Evolutionary conservation across 2,329 filamentous ascomycete genomes (phyloP), one percentile per base, ranked within the genome.

Genomic region (Colletotrichum phormii): DNA sequence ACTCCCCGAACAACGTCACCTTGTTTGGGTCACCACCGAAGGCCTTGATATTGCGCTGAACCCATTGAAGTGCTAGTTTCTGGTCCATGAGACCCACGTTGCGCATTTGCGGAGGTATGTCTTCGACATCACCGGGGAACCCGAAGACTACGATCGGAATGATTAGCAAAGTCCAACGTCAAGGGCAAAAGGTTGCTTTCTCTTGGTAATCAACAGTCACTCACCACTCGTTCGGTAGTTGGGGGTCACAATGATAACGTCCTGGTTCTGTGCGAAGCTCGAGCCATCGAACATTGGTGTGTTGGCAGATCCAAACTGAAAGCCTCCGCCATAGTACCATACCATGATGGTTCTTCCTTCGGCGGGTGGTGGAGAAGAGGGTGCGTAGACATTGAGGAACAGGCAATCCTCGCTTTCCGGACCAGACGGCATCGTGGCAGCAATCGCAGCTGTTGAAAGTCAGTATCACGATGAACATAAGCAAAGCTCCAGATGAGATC

Each of bases 21-120:
- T 88, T 89, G 0, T 80, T 79, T 0, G 89, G 88, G 77, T 92
- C 90, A 1, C 91, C 91, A 1, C 91, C 91, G 76, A 93, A 93
- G 1, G 86, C 83, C 1, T 81, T 85, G 61, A 92, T 91, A 70
- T 92, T 91, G 70, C 89, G 86, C n/a, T 87, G 86, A 0, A 90
- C 84, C 90, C 90, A 92, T 73, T 91, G 75, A 18, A 92, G 79
- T 0, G 85, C 89, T 0, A 89, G 79, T 26, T 88, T 82, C 75
- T 91, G 89, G 73, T 92, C 90, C 0, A 88, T 81, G 6, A 90
- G 80, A 5, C 89, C 89, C 4, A 90, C 78, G 71, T 91, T 91
- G 22, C 51, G 35, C 12, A 31, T 3, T 22, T 49, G 35, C 2
- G 53, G 57, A 6, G 46, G 18, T 15, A 73, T 22, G 35, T 63